Percentiles rank a stretch among this genome's conserved stretches.
phyloP scores from a whole-genome alignment of 73 alveolate species.

The Halteria grandinella region DNA sequence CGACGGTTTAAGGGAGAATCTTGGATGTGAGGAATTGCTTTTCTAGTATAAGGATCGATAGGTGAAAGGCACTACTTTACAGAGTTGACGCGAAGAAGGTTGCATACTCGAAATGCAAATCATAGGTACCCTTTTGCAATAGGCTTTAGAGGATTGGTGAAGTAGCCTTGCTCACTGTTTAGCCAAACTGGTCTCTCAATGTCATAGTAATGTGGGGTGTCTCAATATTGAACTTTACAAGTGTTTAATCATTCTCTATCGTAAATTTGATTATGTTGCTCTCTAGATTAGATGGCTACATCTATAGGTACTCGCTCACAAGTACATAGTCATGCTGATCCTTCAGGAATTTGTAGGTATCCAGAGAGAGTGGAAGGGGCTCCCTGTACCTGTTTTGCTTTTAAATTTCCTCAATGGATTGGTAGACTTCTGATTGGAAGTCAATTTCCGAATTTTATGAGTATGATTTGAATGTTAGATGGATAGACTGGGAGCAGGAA shows the following conservation, averaged over 20 bases:
- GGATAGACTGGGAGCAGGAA: too few species aligned
- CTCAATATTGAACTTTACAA: too few species aligned
- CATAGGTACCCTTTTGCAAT: slow-evolving; percentile 20
- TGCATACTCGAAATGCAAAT: background rate
- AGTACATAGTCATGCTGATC: slow-evolving; percentile 38
- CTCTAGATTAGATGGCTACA: background rate
- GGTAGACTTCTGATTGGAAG: too few species aligned
- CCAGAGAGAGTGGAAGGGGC: slow-evolving; percentile 10
- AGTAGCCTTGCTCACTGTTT: too few species aligned
- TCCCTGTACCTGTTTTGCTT: background rate
- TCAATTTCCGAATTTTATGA: too few species aligned
- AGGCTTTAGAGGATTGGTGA: background rate
- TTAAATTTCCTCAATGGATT: slow-evolving; percentile 17
- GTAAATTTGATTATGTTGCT: slow-evolving; percentile 6
- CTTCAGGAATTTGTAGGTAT: slow-evolving; percentile 10
- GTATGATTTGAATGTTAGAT: too few species aligned
- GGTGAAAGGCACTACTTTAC: background rate
- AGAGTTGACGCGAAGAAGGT: background rate
- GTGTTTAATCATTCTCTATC: background rate
- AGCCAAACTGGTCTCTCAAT: too few species aligned
- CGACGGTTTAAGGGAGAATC: background rate
- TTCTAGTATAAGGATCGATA: background rate
- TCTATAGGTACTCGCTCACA: slow-evolving; percentile 15
- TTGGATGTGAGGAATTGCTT: background rate
- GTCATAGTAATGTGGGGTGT: too few species aligned